Evolutionary conservation across 768 basidiomycete genomes (phyloP), one percentile per base, ranked within the genome.

Genomic region (Boletus insuetus): DNA sequence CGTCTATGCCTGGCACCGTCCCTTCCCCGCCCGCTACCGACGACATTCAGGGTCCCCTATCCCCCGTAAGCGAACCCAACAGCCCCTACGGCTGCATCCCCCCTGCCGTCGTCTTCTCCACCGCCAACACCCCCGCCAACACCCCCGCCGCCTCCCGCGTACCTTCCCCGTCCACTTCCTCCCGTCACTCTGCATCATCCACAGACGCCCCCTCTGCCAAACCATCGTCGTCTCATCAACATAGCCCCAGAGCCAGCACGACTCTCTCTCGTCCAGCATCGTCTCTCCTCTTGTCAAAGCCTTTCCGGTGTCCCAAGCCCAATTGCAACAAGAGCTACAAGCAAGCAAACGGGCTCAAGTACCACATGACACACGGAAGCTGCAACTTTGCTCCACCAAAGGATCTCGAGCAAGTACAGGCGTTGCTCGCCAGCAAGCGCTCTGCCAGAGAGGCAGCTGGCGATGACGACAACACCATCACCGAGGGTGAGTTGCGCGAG

Each of bases 251-350:
- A 17, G 73, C 78, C 1, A 74, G 72, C 57, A 77, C 78, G 9
- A 77, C 79, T 14, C 76, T 77, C 54, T 81, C 79, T 32, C 78
- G 72, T 11, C 77, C 78, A 58, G 75, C 82, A 14, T 75, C 85
- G 1, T 82, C 85, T 4, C 72, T 89, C n/a, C 72, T 90, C 38
- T 74, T 89, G 46, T 84, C 83, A 54, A 94, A 94, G 72, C 91
- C 93, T 4, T 95, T 94, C 82, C 81, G 84, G 45, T 98, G 94
- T 77, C 94, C 94, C 11, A 95, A 95, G 70, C 85, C 91, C 0
- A 93, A 94, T 60, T 98, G 94, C 78, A 93, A 91, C 76, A 98
- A 98, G 79, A 83, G 83, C 49, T 97, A 96, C 78, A 96, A 96
- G 77, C 94, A 96, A 73, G 91, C 91, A 41, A 97, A 97, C 62